Evolutionary conservation across 2,329 filamentous ascomycete genomes (phyloP), one percentile per base, ranked within the genome.

Genomic region (Grosmannia serpens): DNA sequence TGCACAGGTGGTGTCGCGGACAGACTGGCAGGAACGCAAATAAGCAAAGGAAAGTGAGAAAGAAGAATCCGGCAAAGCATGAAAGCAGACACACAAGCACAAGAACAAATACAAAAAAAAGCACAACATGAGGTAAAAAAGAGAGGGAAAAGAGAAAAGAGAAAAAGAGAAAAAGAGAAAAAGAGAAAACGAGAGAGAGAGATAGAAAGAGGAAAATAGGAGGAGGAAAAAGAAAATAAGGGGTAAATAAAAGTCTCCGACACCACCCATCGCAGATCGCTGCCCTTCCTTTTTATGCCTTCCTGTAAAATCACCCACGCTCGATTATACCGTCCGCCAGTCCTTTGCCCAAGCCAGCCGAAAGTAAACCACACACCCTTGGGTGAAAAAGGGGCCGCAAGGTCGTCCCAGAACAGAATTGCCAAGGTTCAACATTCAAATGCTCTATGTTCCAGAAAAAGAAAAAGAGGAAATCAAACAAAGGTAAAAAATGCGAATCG

Each of bases 261-360:
- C 62, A 64, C 62, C 62, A 56, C 55, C 62, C 62, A 58, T 62
- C 58, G 58, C 58, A 57, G 22, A 53, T 61, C 61, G 58, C 62
- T 62, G 53, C 54, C 55, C 53, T 53, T 55, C 58, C 59, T 54
- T 62, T 61, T 60, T 60, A 59, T 58, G 59, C 62, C 57, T 58
- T 53, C 55, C 51, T 56, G 58, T 20, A 26, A 51, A 55, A 57
- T 29, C 59, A 60, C 58, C 59, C 61, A 59, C 57, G 60, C 60
- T 61, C 61, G 59, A 58, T 60, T 62, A 61, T 63, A 54, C 62
- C 61, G 49, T 62, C 62, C 62, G 60, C 61, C 56, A 44, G 46
- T 55, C 59, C 56, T 46, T 56, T 62, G 59, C 60, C 61, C 59
- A 61, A 59, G 59, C 62, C 59, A 59, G 57, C 61, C 57, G 55